A percentile compares a stretch with the other conserved stretches of the same genome.
These are phyloP conservation scores for Chaetomium sp. DNA, from an alignment of 2,329 filamentous ascomycete species.

Conservation along the genomic window DNA sequence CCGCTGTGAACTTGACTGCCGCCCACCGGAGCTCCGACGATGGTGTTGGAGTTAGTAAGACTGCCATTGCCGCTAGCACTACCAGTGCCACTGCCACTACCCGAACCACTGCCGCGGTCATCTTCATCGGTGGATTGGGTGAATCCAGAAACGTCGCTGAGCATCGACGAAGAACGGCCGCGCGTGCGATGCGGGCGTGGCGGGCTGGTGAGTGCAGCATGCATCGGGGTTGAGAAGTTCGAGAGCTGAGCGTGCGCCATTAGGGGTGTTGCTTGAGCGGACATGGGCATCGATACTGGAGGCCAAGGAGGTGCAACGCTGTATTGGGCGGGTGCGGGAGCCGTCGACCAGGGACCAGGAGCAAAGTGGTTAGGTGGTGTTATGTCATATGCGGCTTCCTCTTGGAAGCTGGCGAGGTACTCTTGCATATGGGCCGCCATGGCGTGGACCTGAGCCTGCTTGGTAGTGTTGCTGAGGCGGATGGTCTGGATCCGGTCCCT, in stretches of 20 bases:
- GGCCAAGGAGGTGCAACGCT: constrained; percentile 34
- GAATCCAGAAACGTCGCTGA: constrained; percentile 60
- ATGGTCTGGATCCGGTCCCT: constrained; percentile 34
- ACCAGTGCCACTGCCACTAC: not conserved
- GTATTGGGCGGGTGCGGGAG: constrained; percentile 30
- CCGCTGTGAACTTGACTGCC: not conserved
- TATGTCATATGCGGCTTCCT: constrained; percentile 34
- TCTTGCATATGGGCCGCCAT: constrained; percentile 32
- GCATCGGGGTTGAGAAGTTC: constrained; percentile 17
- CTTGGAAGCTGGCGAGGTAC: constrained; percentile 38
- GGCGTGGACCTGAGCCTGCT: constrained; percentile 35
- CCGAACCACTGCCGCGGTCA: constrained; percentile 28
- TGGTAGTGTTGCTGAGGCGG: constrained; percentile 32
- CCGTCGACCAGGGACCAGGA: constrained; percentile 18
- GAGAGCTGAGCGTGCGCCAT: constrained; percentile 16
- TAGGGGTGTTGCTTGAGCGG: constrained; percentile 28
- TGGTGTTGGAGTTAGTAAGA: constrained; percentile 20
- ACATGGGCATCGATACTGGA: constrained; percentile 28
- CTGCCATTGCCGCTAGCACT: constrained; percentile 16
- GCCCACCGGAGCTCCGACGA: constrained; percentile 13
- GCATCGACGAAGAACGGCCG: constrained; percentile 60
- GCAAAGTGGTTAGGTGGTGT: constrained; percentile 17
- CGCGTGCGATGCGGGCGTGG: constrained; percentile 36
- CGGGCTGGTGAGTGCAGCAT: constrained; percentile 15
- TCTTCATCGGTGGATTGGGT: constrained; percentile 55